Percentiles rank a stretch among this genome's conserved stretches.
phyloP scores from a whole-genome alignment of 2,329 filamentous ascomycete genomes.

The Paracoccidioides lutzii region DNA sequence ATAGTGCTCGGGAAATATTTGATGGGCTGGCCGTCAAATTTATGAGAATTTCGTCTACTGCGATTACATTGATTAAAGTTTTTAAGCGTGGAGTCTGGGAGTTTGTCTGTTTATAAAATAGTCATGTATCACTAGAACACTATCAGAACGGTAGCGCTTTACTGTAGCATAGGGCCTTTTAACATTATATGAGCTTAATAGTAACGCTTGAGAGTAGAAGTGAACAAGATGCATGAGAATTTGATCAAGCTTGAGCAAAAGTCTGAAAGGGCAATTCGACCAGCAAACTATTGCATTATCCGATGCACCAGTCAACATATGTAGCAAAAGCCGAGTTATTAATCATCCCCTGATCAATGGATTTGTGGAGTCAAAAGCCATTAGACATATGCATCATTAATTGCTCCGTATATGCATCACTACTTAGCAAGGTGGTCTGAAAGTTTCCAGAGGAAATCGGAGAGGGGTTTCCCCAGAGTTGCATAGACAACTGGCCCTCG shows the following conservation, averaged over 20 bases:
- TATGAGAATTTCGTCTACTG: neutral
- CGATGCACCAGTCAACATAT: too few species aligned
- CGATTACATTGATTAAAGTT: neutral
- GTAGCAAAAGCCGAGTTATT: too few species aligned
- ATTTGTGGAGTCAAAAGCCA: too few species aligned
- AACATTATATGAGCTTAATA: neutral
- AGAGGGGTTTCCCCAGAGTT: too few species aligned
- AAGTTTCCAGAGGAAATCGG: too few species aligned
- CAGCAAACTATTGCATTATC: neutral
- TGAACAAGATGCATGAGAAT: neutral
- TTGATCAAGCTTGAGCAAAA: neutral
- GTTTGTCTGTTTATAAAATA: neutral
- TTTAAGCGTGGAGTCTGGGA: slow-evolving; percentile 3
- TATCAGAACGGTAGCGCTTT: neutral
- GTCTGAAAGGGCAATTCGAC: neutral
- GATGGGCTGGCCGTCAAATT: neutral
- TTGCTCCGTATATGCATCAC: too few species aligned
- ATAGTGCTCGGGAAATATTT: slow-evolving; percentile 11
- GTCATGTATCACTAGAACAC: neutral
- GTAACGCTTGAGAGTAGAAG: too few species aligned
- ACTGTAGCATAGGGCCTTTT: neutral
- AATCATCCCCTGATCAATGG: too few species aligned
- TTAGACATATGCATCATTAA: too few species aligned
- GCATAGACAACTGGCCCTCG: neutral
- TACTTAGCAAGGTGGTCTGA: too few species aligned